Evolutionary conservation across 495 filamentous ascomycete species (phyloP).

Genomic region (Cetradonia linearis): DNA sequence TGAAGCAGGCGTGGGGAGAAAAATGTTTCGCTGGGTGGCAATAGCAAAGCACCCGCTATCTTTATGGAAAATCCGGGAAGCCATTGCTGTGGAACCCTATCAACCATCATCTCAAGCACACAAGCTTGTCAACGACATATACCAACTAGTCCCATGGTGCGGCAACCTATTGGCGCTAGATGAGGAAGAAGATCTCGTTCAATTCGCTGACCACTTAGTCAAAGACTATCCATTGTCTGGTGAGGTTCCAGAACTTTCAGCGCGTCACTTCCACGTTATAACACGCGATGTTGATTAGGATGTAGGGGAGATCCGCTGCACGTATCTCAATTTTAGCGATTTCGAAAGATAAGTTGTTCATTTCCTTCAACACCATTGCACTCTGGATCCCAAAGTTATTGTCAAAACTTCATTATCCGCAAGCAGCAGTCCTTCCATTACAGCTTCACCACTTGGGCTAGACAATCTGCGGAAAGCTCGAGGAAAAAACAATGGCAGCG

Average conservation of each 20-base stretch:
- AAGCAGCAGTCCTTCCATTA: not conserved
- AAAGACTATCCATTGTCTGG: conserved; percentile 21
- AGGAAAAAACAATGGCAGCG: not conserved
- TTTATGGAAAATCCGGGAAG: conserved; percentile 27
- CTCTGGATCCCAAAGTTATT: conserved; percentile 6
- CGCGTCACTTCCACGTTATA: conserved; percentile 15
- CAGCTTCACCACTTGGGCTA: conserved; percentile 4
- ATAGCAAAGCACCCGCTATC: conserved; percentile 24
- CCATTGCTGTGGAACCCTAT: conserved; percentile 24
- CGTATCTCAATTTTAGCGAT: conserved; percentile 32
- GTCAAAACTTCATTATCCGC: not conserved
- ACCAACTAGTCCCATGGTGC: conserved; percentile 27
- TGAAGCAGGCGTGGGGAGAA: conserved; percentile 13
- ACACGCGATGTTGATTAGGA: conserved; percentile 13
- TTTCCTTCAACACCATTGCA: no score
- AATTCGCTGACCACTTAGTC: conserved; percentile 31
- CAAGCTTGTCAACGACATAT: conserved; percentile 25
- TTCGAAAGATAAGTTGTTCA: conserved; percentile 25
- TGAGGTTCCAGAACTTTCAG: not conserved
- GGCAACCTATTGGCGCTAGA: conserved; percentile 30
- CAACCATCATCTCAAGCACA: conserved; percentile 19
- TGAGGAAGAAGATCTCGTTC: conserved; percentile 29
- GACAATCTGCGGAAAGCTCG: not conserved
- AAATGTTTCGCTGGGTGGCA: conserved; percentile 25
- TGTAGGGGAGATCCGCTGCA: conserved; percentile 29